Evolutionary conservation across 1,284 basidiomycete species (phyloP).

Genomic region (Rhodotorula sp.): DNA sequence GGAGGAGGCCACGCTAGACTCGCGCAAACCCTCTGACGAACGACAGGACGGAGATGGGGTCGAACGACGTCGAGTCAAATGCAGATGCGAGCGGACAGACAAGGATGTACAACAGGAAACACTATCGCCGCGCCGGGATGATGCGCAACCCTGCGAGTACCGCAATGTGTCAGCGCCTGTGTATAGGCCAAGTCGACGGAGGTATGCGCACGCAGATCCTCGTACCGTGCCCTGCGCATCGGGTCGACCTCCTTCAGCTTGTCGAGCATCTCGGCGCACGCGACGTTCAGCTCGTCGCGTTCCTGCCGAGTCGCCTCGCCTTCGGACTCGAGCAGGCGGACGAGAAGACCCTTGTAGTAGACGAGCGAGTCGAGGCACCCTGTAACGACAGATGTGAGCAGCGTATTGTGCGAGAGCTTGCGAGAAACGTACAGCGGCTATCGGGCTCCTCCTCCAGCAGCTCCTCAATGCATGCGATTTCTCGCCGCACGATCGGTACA

Average conservation of each 20-base stretch:
- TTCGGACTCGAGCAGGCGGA: slow-evolving; percentile 10
- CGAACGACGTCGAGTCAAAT: background rate
- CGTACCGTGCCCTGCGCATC: slow-evolving; percentile 62
- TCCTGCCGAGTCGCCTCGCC: slow-evolving; percentile 41
- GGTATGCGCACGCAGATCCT: slow-evolving; percentile 55
- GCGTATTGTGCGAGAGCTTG: background rate
- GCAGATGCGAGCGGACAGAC: background rate
- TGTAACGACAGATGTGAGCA: slow-evolving; percentile 48
- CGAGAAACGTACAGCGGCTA: slow-evolving; percentile 73
- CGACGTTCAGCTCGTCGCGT: slow-evolving; percentile 53
- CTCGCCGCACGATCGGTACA: slow-evolving; percentile 66
- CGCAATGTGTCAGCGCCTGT: slow-evolving; percentile 55
- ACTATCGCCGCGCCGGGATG: slow-evolving; percentile 11
- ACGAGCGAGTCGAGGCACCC: slow-evolving; percentile 86
- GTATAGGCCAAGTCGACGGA: too few relatives aligned
- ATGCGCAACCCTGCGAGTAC: slow-evolving; percentile 4
- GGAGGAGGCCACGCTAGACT: background rate
- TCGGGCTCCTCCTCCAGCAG: slow-evolving; percentile 88
- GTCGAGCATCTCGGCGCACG: slow-evolving; percentile 60
- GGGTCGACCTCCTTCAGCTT: slow-evolving; percentile 64
- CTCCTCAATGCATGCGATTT: slow-evolving; percentile 78
- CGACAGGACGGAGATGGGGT: too few relatives aligned
- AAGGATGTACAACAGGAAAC: background rate
- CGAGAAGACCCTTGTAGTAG: slow-evolving; percentile 31
- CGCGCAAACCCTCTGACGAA: background rate